Base-by-base conservation (phyloP, 257 asterid species). In the Ophiorrhiza pumila region DNA sequence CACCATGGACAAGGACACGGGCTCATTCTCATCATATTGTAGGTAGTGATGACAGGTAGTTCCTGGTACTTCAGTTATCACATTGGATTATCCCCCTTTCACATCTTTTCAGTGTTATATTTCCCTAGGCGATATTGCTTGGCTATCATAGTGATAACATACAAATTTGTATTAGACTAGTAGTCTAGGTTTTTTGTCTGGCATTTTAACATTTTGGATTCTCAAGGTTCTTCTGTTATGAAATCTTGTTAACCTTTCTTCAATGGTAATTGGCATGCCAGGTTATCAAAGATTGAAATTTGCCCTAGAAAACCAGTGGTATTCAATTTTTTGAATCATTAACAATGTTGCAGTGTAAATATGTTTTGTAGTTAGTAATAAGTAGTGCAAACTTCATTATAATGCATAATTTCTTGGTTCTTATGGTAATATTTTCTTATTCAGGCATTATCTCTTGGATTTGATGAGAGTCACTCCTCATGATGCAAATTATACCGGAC, bases 21-120 rank as follows among this genome's bases (percentile, higher is more conserved):
- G n/a, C n/a, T n/a, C n/a, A n/a, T n/a, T n/a, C n/a, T n/a, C n/a
- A n/a, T n/a, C n/a, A n/a, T n/a, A 93, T 91, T 83, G 96, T 93
- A 79, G 98, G 98, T 68, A 93, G 98, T 34, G 98, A 91, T 83
- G 97, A 87, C 91, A 89, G 98, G 98, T 93, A 72, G 27, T 67
- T 62, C n/a, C 43, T 58, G n/a, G n/a, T n/a, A 0, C 59, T 71
- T 49, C 5, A n/a, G 50, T 59, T 34, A 13, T 71, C 43, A 27
- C 1, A 17, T 23, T 70, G 43, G 37, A 13, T n/a, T 10, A 8
- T 2, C 39, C n/a, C 37, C 31, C 5, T 31, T 31, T 27, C 31
- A 42, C 65, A 18, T 35, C 39, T 58, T 58, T 7, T 13, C 27
- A 25, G 20, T n/a, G 65, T 29, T 58, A 25, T 37, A 13, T 14